These are phyloP conservation scores for Nepenthes alata DNA, from an alignment of 179 eudicot species.

Conservation along the genomic window DNA sequence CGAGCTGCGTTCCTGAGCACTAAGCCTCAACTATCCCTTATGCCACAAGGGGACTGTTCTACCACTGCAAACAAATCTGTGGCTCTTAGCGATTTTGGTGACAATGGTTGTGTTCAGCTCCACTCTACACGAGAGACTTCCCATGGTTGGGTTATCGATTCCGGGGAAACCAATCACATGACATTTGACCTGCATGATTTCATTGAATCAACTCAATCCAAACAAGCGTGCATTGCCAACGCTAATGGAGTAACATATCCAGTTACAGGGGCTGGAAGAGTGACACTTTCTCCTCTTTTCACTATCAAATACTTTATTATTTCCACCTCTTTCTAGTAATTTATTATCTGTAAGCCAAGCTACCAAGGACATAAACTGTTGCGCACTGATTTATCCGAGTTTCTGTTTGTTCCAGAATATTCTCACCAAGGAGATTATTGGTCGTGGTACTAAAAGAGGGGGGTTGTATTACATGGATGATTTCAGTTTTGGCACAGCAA, in stretches of 20 bases:
- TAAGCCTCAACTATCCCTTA: not conserved
- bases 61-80: too few species aligned
- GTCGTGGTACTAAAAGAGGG: slow-evolving; percentile 1
- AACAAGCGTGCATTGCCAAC: not conserved
- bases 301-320: not conserved
- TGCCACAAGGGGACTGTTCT: too few species aligned
- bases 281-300: not conserved
- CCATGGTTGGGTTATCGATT: not conserved
- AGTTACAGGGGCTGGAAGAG: slow-evolving; percentile 3
- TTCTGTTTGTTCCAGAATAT: not conserved
- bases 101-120: too few species aligned
- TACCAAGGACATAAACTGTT: not conserved
- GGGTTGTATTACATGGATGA: slow-evolving; percentile 1
- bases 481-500: not conserved
- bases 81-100: not conserved
- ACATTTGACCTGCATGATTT: not conserved
- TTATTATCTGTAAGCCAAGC: not conserved
- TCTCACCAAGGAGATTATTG: slow-evolving; percentile 3
- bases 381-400: not conserved
- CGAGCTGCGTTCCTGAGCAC: not conserved
- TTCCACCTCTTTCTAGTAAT: not conserved
- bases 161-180: not conserved
- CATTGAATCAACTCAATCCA: not conserved
- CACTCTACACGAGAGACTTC: not conserved
- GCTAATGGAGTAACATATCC: slow-evolving; percentile 4